A percentile compares a stretch with the other conserved stretches of the same genome.
phyloP scores from a whole-genome alignment of 1,284 basidiomycete species.

The Marasmius tenuissimus region DNA sequence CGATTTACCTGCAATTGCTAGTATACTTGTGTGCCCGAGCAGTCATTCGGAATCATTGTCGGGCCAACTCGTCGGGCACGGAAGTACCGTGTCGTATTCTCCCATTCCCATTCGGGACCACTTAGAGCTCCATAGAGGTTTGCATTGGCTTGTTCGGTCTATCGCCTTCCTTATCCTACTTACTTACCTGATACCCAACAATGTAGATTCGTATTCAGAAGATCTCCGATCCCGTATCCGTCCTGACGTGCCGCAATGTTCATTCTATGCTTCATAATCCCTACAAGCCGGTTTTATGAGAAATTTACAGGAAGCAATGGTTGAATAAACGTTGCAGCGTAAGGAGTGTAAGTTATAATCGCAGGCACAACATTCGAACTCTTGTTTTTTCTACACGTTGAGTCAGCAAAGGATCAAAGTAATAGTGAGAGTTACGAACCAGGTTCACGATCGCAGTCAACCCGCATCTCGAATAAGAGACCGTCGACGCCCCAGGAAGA shows the following conservation, averaged over 20 bases:
- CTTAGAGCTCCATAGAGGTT: no score
- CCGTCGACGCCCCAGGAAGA: constrained; percentile 50
- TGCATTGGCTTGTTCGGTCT: no score
- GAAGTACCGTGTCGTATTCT: no score
- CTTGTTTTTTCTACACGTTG: constrained; percentile 74
- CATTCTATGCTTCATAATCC: constrained; percentile 91
- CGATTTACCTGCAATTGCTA: no score
- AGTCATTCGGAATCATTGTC: no score
- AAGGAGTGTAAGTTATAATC: constrained; percentile 96
- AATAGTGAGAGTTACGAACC: not conserved
- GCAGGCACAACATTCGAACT: constrained; percentile 87
- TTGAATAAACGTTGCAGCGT: constrained; percentile 71
- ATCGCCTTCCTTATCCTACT: no score
- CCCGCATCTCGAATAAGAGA: not conserved
- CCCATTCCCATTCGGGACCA: no score
- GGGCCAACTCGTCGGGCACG: no score
- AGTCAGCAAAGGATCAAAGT: not conserved
- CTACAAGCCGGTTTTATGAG: constrained; percentile 33
- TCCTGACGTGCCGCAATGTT: constrained; percentile 84
- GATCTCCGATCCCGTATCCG: constrained; percentile 64
- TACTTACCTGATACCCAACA: no score
- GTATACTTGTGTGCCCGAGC: no score
- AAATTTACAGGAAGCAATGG: not conserved
- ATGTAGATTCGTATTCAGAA: no score
- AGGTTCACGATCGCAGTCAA: not conserved